Conservation (phyloP, 177 flowering plant genomes). For the Vitis hybrid region DNA sequence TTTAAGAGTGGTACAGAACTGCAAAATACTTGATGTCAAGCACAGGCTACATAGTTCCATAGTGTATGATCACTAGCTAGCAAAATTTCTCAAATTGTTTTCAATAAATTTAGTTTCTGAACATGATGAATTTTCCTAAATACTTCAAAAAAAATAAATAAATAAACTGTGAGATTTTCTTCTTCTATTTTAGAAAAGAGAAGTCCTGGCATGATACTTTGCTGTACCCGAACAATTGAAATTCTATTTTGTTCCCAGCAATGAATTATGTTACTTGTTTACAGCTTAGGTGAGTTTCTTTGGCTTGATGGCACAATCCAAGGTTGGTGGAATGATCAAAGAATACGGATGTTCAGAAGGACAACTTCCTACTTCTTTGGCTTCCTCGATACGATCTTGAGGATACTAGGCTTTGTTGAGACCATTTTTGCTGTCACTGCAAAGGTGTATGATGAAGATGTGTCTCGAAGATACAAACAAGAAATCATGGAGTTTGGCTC, state of each 20-base stretch:
- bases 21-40: too few relatives aligned
- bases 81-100: too few relatives aligned
- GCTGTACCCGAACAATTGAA: too few relatives aligned
- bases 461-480: slow-evolving; percentile 21
- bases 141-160: too few relatives aligned
- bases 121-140: too few relatives aligned
- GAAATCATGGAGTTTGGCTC: slow-evolving; percentile 50
- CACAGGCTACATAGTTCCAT: too few relatives aligned
- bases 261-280: neutral
- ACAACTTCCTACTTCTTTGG: slow-evolving; percentile 41
- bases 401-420: slow-evolving; percentile 20
- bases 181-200: too few relatives aligned
- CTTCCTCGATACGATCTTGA: slow-evolving; percentile 24
- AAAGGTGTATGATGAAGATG: slow-evolving; percentile 35
- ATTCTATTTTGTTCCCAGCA: neutral
- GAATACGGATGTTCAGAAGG: slow-evolving; percentile 45
- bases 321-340: slow-evolving; percentile 52
- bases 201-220: too few relatives aligned
- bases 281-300: slow-evolving; percentile 38
- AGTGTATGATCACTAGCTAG: too few relatives aligned
- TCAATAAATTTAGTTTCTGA: too few relatives aligned
- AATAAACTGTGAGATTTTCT: too few relatives aligned
- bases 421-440: slow-evolving; percentile 28
- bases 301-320: slow-evolving; percentile 31
- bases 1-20: too few relatives aligned